Base-by-base conservation (phyloP, 2,329 filamentous ascomycete genomes). In the Leptosphaerulina australis region DNA sequence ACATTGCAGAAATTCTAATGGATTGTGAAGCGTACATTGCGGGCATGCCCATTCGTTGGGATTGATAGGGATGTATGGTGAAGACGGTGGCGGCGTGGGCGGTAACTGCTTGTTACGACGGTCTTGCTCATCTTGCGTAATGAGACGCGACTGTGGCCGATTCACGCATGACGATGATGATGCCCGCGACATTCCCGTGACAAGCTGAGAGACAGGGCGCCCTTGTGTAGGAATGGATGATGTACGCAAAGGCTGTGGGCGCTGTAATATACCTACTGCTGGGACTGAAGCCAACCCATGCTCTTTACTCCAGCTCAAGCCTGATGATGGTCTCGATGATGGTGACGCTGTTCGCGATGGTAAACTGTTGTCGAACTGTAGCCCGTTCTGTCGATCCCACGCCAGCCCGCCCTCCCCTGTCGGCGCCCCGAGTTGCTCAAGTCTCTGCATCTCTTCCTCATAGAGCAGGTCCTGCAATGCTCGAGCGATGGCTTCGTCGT, bases 401-500 rank as follows among this genome's bases (percentile, higher is more conserved):
- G 62, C 66, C 14, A 74, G 52, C 2, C 71, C 71, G 15, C 71
- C 71, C 28, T 47, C 61, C 10, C 65, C 68, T 12, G 60, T 69
- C 8, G 69, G 66, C 22, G 49, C 76, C 78, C 44, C 76, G 72
- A n/a, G 84, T 83, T 56, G 84, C 37, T 67, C 67, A 15, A 76
- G 59, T 55, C 74, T 75, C 37, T 67, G 62, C 58, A 77, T 73
- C 57, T 85, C 82, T 55, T 96, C 91, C 67, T 96, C 86, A 66
- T 95, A 88, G 20, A 94, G 87, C 14, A 96, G 78, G 64, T 97
- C 92, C 77, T 90, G 91, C 24, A 95, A 78, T 0, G 91, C 91
- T 64, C 92, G 85, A 44, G 91, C 85, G 53, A 96, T 96, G 4
- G 92, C 92, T 18, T 83, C 81, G 47, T 96, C 90, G 62, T 96